phyloP scores from a whole-genome alignment of 805 yeast species.

The Isabelozyma pseudorhagii region DNA sequence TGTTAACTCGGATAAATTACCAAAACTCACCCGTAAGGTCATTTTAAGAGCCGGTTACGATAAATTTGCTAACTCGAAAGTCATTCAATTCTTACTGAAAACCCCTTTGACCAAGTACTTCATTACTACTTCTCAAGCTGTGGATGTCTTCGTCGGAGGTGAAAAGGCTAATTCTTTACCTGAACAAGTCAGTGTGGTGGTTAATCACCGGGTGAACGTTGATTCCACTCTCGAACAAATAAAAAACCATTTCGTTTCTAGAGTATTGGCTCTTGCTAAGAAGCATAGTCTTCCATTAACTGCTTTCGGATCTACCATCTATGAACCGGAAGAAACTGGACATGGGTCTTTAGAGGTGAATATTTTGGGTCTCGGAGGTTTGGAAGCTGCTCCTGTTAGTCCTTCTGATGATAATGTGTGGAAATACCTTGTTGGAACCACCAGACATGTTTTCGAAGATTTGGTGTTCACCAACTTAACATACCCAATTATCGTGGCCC shows the following conservation, averaged over 20 bases:
- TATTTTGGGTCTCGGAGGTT: conserved; percentile 12
- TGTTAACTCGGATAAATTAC: conserved; percentile 32
- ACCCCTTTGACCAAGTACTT: conserved; percentile 23
- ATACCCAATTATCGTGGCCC: conserved; percentile 45
- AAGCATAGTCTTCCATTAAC: conserved; percentile 28
- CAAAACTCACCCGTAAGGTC: conserved; percentile 19
- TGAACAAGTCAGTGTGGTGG: conserved; percentile 26
- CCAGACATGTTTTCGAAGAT: conserved; percentile 47
- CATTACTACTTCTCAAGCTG: conserved; percentile 35
- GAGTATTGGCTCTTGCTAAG: conserved; percentile 26
- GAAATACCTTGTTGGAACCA: conserved; percentile 41
- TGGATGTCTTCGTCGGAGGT: conserved; percentile 37
- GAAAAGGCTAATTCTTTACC: conserved; percentile 42
- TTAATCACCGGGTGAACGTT: conserved; percentile 35
- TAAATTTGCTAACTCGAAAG: conserved; percentile 29
- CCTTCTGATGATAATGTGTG: conserved; percentile 38
- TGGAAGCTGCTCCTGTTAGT: conserved; percentile 47
- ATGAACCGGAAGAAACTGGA: background rate
- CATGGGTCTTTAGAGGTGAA: conserved; percentile 14
- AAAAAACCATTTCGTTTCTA: conserved; percentile 15
- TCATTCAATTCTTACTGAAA: conserved; percentile 17
- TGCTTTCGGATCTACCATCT: conserved; percentile 19
- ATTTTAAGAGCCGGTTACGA: conserved; percentile 36
- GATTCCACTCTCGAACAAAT: conserved; percentile 23
- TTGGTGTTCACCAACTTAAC: conserved; percentile 32